These are phyloP conservation scores for Sphaerulina musiva DNA, from an alignment of 2,329 filamentous ascomycete species.

Conservation along the genomic window DNA sequence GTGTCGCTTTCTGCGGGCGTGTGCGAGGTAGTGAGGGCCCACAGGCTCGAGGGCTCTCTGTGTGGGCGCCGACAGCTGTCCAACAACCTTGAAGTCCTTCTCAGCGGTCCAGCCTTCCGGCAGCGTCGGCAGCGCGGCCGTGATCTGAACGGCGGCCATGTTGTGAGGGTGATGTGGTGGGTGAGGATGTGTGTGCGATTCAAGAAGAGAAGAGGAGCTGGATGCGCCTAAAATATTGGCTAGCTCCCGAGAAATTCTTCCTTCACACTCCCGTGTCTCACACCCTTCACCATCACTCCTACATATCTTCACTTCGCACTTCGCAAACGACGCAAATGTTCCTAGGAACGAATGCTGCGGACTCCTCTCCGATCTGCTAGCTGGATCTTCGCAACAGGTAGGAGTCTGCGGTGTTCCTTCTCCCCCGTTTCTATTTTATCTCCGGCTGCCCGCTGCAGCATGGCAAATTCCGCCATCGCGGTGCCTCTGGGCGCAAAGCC, in stretches of 20 bases:
- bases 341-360: slow-evolving; percentile 13
- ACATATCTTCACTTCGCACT: neutral
- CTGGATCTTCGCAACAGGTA: slow-evolving; percentile 10
- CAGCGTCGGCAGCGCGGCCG: slow-evolving; percentile 65
- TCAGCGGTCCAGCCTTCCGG: slow-evolving; percentile 76
- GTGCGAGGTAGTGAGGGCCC: slow-evolving; percentile 87
- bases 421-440: neutral
- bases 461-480: slow-evolving; percentile 1
- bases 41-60: slow-evolving; percentile 92
- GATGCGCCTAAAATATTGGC: neutral
- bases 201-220: neutral
- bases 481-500: slow-evolving; percentile 24
- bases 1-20: slow-evolving; percentile 81
- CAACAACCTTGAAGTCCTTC: slow-evolving; percentile 84
- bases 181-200: neutral
- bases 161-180: slow-evolving; percentile 2
- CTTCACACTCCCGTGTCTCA: neutral
- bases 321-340: too few species aligned
- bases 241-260: neutral
- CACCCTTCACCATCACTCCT: neutral
- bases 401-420: slow-evolving; percentile 11
- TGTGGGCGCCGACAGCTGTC: slow-evolving; percentile 66
- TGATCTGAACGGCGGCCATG: slow-evolving; percentile 61
- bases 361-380: slow-evolving; percentile 11
- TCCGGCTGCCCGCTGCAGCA: slow-evolving; percentile 3